Evolutionary conservation across 1,284 basidiomycete genomes (phyloP), one percentile per base, ranked within the genome.

Genomic region (Sporisorium reilianum): DNA sequence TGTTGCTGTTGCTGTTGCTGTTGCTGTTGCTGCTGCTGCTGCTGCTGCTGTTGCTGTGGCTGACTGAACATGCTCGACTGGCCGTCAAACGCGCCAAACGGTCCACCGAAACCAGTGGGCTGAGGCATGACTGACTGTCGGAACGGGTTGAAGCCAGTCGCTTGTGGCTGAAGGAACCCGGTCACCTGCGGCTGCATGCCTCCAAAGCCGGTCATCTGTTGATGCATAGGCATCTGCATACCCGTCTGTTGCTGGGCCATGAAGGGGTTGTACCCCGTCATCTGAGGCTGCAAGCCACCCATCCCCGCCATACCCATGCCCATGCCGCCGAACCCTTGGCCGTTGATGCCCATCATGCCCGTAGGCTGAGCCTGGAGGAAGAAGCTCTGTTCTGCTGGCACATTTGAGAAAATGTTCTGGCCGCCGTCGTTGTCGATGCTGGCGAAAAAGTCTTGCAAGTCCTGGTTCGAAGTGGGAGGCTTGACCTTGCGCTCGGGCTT

Each of bases 381-480:
- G 48, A 76, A 72, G 44, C 58, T 60, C 50, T 72, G 74, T 49
- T 76, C 68, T 26, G 53, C 45, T 7, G 74, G 64, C 3, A 76
- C 64, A 20, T 68, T 68, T 73, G 90, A 90, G 83, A 91, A 92
- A 87, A 91, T 90, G n/a, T 88, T 88, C n/a, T 65, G 71, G 7
- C 90, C 87, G 81, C 93, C 91, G 63, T 93, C 90, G 56, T 90
- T 89, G 84, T 97, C 95, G 78, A 99, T 97, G 18, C 93, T 90
- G 52, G 89, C 87, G 86, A 99, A 97, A 87, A 99, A 97, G 86
- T 99, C 97, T 38, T 91, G 86, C 59, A 93, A 88, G 22, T 88
- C 87, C 62, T 88, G 49, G 54, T 80, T 73, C 66, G 54, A n/a
- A 69, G 75, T 77, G 16, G 73, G 68, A 6, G 73, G 72, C 51